A percentile compares a stretch with the other conserved stretches of the same genome.
Conservation (phyloP, 805 yeast species). For the Candida maris region DNA sequence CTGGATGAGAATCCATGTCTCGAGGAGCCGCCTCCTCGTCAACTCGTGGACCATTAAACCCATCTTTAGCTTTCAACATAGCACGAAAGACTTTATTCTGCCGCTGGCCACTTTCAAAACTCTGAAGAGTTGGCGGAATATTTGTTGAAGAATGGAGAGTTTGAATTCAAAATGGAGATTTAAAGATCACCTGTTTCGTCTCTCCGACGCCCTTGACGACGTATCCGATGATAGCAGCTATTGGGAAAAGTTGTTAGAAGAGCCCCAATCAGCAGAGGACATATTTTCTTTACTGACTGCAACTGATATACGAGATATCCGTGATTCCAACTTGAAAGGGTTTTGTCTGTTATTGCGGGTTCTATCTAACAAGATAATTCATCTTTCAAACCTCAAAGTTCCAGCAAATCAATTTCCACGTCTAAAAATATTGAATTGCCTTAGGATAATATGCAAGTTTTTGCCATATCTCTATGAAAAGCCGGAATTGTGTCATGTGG, state of each 20-base stretch:
- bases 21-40: too few species aligned
- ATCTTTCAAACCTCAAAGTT: constrained; percentile 20
- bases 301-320: constrained; percentile 54
- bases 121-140: too few species aligned
- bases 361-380: constrained; percentile 32
- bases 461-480: constrained; percentile 68
- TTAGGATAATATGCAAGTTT: constrained; percentile 60
- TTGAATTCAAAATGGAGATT: constrained; percentile 64
- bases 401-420: constrained; percentile 24
- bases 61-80: too few species aligned
- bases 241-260: constrained; percentile 45
- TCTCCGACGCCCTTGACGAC: constrained; percentile 44
- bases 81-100: too few species aligned
- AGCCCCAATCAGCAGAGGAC: constrained; percentile 52
- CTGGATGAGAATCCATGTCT: too few species aligned
- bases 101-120: too few species aligned
- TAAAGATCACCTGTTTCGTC: constrained; percentile 56
- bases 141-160: constrained; percentile 64
- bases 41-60: background rate
- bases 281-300: constrained; percentile 54
- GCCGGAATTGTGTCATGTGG: constrained; percentile 33
- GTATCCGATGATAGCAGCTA: constrained; percentile 35
- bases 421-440: constrained; percentile 51
- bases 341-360: constrained; percentile 51
- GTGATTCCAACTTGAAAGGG: constrained; percentile 55